phyloP scores from a whole-genome alignment of 1,139 yeast species.

The Pichia inconspicua region DNA sequence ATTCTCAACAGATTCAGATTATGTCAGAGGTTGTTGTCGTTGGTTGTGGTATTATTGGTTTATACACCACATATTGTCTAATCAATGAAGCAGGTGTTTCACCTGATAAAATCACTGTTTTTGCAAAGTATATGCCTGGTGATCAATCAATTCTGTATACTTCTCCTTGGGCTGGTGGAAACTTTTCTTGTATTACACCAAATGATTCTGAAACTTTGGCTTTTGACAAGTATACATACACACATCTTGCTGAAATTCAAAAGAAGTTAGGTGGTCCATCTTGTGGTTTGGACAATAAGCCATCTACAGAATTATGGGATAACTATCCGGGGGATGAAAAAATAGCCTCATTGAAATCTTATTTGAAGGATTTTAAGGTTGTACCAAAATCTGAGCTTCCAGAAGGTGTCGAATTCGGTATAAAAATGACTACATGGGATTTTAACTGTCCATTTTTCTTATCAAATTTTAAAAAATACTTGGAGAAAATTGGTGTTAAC shows the following conservation, averaged over 20 bases:
- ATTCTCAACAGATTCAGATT: no score
- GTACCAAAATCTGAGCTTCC: slow-evolving; percentile 35
- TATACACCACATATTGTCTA: slow-evolving; percentile 52
- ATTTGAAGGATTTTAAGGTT: slow-evolving; percentile 37
- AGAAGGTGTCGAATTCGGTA: slow-evolving; percentile 44
- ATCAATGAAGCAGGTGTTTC: slow-evolving; percentile 37
- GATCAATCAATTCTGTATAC: slow-evolving; percentile 64
- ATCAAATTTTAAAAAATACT: slow-evolving; percentile 35
- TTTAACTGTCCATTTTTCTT: slow-evolving; percentile 61
- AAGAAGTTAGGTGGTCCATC: slow-evolving; percentile 41
- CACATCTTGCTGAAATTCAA: slow-evolving; percentile 38
- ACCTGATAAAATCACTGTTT: slow-evolving; percentile 43
- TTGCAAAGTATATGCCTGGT: slow-evolving; percentile 65
- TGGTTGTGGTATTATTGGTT: slow-evolving; percentile 59
- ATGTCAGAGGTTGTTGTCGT: slow-evolving; percentile 21
- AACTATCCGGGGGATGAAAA: slow-evolving; percentile 36
- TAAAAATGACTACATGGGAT: slow-evolving; percentile 51
- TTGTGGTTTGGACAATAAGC: slow-evolving; percentile 48
- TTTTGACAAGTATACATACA: slow-evolving; percentile 51
- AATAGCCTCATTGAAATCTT: slow-evolving; percentile 37
- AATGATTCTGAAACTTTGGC: slow-evolving; percentile 43
- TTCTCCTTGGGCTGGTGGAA: slow-evolving; percentile 78
- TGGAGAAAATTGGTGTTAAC: slow-evolving; percentile 40
- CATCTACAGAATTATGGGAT: slow-evolving; percentile 53
- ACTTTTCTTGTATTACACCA: slow-evolving; percentile 60